Conservation (phyloP, 495 filamentous ascomycete species). For the Cryomyces antarcticus region DNA sequence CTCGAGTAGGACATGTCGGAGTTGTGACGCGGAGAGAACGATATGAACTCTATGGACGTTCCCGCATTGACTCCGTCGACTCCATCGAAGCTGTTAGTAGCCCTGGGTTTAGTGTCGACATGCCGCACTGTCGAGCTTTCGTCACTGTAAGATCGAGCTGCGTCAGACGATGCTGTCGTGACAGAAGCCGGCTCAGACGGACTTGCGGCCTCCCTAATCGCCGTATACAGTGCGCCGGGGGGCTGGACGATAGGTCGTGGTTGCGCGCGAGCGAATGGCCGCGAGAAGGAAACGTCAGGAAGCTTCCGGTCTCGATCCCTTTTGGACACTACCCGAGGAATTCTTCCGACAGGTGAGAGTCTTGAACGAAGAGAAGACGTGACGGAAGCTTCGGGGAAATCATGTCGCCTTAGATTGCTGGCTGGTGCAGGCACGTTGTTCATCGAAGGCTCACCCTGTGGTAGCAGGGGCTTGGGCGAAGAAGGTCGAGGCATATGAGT, state of each 20-base stretch:
- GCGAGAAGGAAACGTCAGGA: conserved; percentile 65
- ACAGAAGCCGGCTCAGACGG: too few species aligned
- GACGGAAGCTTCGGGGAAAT: too few species aligned
- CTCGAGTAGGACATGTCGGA: conserved; percentile 49
- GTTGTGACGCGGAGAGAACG: conserved; percentile 49
- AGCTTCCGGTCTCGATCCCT: conserved; percentile 46
- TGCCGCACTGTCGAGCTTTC: not conserved
- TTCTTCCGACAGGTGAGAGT: conserved; percentile 70
- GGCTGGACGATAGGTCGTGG: conserved; percentile 19
- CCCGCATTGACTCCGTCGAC: not conserved
- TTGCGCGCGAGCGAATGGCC: conserved; percentile 41
- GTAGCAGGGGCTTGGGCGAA: not conserved
- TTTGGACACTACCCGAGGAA: conserved; percentile 64
- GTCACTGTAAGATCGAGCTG: too few species aligned
- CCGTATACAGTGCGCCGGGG: conserved; percentile 9
- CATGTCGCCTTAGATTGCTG: too few species aligned
- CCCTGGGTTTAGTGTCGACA: not conserved
- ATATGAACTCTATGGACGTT: conserved; percentile 35
- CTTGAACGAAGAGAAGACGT: conserved; percentile 4
- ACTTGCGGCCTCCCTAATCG: too few species aligned
- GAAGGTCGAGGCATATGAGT: not conserved
- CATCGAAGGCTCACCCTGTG: not conserved
- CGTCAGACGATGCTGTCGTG: too few species aligned
- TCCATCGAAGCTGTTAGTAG: not conserved
- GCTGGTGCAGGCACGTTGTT: too few species aligned